These are phyloP conservation scores for Thymus quinquecostatus DNA, from an alignment of 257 asterid genomes.

Conservation along the genomic window DNA sequence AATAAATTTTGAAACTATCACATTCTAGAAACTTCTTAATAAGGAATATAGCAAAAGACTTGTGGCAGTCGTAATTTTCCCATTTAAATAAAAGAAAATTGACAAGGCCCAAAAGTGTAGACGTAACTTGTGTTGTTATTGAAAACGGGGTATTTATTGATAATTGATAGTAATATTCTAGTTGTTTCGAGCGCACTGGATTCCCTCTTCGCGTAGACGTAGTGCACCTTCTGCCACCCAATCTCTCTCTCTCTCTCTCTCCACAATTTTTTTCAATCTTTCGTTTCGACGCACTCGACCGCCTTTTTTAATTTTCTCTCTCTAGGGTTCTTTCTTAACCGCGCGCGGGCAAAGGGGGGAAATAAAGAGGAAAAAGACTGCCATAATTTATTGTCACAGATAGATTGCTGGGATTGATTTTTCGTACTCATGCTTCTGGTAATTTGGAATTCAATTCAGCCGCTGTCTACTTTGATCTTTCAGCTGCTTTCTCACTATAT, in stretches of 20 bases:
- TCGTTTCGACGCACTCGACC: slow-evolving; percentile 39
- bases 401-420: slow-evolving; percentile 6
- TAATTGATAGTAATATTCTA: slow-evolving; percentile 5
- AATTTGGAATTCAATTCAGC: slow-evolving; percentile 28
- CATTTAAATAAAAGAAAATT: neutral
- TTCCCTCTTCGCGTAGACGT: slow-evolving; percentile 37
- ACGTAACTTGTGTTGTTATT: slow-evolving; percentile 1
- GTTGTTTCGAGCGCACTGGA: slow-evolving; percentile 29
- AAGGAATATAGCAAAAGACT: neutral
- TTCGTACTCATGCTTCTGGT: slow-evolving; percentile 11
- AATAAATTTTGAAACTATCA: neutral
- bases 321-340: slow-evolving; percentile 53
- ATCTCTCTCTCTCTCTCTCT: slow-evolving; percentile 31
- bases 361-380: neutral
- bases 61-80: neutral
- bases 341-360: slow-evolving; percentile 29
- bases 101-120: neutral
- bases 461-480: slow-evolving; percentile 22
- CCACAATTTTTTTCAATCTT: slow-evolving; percentile 25
- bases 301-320: slow-evolving; percentile 39
- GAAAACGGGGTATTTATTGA: neutral
- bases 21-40: neutral
- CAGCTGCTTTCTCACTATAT: slow-evolving; percentile 40
- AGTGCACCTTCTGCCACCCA: slow-evolving; percentile 43
- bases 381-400: neutral